Percentiles rank a stretch among this genome's conserved stretches.
Evolutionary conservation across 805 yeast species (phyloP).

Genomic region (Nakazawaea ambrosiae): DNA sequence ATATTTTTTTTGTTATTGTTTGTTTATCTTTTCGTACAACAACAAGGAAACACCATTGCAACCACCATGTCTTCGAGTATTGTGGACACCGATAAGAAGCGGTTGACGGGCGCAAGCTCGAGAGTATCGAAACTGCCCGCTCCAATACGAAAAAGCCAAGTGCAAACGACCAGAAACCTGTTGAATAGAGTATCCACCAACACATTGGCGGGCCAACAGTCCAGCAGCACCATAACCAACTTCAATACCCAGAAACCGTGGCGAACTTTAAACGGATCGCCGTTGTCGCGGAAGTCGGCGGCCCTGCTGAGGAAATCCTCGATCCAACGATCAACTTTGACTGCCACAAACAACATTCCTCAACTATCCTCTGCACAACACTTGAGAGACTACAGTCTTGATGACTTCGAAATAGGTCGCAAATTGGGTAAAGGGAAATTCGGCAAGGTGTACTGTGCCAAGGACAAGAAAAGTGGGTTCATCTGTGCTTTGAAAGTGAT

Average conservation of each 20-base stretch:
- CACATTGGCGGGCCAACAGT: background rate
- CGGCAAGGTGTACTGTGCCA: slow-evolving; percentile 87
- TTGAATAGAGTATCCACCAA: background rate
- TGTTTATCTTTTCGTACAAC: too few species aligned
- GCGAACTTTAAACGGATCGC: slow-evolving; percentile 9
- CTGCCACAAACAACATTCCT: slow-evolving; percentile 4
- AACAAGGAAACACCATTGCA: too few species aligned
- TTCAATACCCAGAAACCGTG: slow-evolving; percentile 4
- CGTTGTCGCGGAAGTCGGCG: slow-evolving; percentile 3
- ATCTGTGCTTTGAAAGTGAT: slow-evolving; percentile 88
- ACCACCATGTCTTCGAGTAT: too few species aligned
- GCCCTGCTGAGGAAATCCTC: background rate
- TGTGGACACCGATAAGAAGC: too few species aligned
- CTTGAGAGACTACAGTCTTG: slow-evolving; percentile 29
- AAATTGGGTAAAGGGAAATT: slow-evolving; percentile 89
- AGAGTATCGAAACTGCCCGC: too few species aligned
- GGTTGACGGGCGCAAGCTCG: too few species aligned
- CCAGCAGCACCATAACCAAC: background rate
- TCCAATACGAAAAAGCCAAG: too few species aligned
- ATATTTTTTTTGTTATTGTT: too few species aligned
- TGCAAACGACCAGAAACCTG: too few species aligned
- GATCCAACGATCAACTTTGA: background rate
- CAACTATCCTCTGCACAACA: slow-evolving; percentile 10
- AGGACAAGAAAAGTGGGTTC: slow-evolving; percentile 66
- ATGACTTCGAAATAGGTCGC: slow-evolving; percentile 81